Base-by-base conservation (phyloP, 2,329 filamentous ascomycete genomes). In the Claviceps sp. region DNA sequence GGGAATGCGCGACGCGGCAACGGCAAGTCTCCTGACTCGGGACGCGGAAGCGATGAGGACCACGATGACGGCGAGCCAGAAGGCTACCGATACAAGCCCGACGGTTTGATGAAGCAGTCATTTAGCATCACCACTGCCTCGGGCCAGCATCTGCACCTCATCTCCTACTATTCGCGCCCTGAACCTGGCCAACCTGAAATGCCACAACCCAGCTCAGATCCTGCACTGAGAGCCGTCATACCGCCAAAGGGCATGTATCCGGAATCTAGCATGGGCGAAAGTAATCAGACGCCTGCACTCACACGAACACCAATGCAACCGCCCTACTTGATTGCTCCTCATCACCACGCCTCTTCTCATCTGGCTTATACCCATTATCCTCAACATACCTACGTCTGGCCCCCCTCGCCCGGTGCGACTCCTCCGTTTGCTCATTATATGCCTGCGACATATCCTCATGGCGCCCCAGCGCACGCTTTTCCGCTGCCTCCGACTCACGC, bases 101-200 rank as follows among this genome's bases (percentile, higher is more conserved):
- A 98, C 62, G 93, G 93, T 0, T 78, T 98, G 4, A 96, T 97
- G 89, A 98, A 98, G 78, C 93, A 98, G 70, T 97, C 93, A 0
- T 98, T 97, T 76, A 97, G 91, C 71, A 97, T 98, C 70, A 96
- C 90, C 22, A 97, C 93, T 1, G 88, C 86, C 1, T 83, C 77
- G 40, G 62, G 88, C 58, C 89, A 96, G 62, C 93, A 97, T 65
- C 81, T 98, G 2, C 93, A 98, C 70, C 78, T 98, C 50, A 98
- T 98, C 70, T 96, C 91, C 61, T 98, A 98, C 72, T 97, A 90
- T 69, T 86, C 89, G 3, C 80, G 90, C 52, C 86, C 87, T 30
- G 82, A 88, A 54, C 81, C 86, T 3, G 80, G 81, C 37, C 77
- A 83, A 30, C 78, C 82, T 54, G 85, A 85, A 49, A 76, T 97